These are phyloP conservation scores for Fragilaria crotonensis DNA, from an alignment of 108 stramenopile species.

Conservation along the genomic window DNA sequence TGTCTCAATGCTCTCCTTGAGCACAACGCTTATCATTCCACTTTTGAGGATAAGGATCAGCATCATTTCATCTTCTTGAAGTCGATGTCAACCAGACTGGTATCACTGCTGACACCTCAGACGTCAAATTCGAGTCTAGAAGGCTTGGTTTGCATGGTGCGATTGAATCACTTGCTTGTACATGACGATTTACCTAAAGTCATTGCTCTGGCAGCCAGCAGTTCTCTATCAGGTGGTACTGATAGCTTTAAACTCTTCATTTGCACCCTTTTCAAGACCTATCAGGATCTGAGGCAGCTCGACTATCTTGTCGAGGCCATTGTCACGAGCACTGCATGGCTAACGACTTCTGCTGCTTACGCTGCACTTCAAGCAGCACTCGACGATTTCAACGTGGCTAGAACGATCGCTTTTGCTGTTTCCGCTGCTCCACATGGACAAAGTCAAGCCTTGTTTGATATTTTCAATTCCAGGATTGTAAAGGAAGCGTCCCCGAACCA, in stretches of 20 bases:
- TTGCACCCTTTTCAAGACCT: slow-evolving; percentile 28
- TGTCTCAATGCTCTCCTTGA: slow-evolving; percentile 34
- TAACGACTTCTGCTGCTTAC: no score
- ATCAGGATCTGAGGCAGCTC: slow-evolving; percentile 34
- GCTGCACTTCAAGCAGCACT: no score
- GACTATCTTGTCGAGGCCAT: slow-evolving; percentile 19
- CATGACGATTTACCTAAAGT: slow-evolving; percentile 24
- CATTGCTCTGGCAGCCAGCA: slow-evolving; percentile 10
- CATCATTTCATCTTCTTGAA: slow-evolving; percentile 37
- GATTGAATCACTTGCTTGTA: slow-evolving; percentile 43
- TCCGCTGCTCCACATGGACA: slow-evolving; percentile 28
- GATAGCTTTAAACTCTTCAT: slow-evolving; percentile 6
- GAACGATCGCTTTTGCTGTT: no score
- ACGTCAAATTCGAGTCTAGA: neutral
- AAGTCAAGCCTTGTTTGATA: slow-evolving; percentile 28
- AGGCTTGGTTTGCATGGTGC: slow-evolving; percentile 1
- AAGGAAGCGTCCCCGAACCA: slow-evolving; percentile 3
- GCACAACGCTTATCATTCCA: slow-evolving; percentile 60
- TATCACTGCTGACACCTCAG: slow-evolving; percentile 1
- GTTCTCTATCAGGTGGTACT: neutral
- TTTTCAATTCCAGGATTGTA: slow-evolving; percentile 42
- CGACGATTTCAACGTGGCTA: no score
- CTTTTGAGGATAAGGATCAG: slow-evolving; percentile 43
- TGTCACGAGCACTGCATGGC: no score
- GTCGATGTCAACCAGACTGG: slow-evolving; percentile 14